A percentile compares a stretch with the other conserved stretches of the same genome.
These are phyloP conservation scores for Geotrichum cucujoidarum DNA, from an alignment of 1,139 yeast species.

Conservation along the genomic window DNA sequence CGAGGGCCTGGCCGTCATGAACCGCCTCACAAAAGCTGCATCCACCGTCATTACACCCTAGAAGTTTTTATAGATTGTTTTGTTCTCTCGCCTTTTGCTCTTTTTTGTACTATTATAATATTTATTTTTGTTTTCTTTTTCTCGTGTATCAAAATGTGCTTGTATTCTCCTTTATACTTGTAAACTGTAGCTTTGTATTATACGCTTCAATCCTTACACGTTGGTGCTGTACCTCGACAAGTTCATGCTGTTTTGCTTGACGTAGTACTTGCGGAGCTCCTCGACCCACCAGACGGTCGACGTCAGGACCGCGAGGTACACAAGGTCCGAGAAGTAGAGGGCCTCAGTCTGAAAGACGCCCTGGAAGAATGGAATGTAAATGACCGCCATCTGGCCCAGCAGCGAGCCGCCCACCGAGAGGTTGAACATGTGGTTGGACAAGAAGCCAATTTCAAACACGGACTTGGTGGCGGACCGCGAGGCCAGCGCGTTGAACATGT, in stretches of 20 bases:
- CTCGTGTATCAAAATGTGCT: neutral
- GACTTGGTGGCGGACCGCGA: slow-evolving; percentile 87
- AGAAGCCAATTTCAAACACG: slow-evolving; percentile 66
- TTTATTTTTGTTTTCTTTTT: neutral
- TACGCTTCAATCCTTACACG: slow-evolving; percentile 4
- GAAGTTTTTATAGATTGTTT: neutral
- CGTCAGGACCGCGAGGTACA: slow-evolving; percentile 56
- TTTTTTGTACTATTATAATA: neutral
- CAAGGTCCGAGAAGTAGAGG: slow-evolving; percentile 59
- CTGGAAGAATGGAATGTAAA: slow-evolving; percentile 90
- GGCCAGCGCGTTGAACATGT: slow-evolving; percentile 91
- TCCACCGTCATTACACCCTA: slow-evolving; percentile 34
- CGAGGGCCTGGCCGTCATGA: slow-evolving; percentile 94
- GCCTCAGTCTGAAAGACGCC: slow-evolving; percentile 91
- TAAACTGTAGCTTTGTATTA: neutral
- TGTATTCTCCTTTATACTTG: neutral
- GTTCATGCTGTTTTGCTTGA: slow-evolving; percentile 3
- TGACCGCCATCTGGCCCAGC: slow-evolving; percentile 88
- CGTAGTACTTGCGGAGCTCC: slow-evolving; percentile 61
- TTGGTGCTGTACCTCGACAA: slow-evolving; percentile 15
- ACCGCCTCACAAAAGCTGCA: slow-evolving; percentile 84
- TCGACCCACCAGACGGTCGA: slow-evolving; percentile 83
- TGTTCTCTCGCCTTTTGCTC: neutral
- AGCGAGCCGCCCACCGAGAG: slow-evolving; percentile 86
- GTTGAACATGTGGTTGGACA: slow-evolving; percentile 83